Percentiles rank a stretch among this genome's conserved stretches.
Evolutionary conservation across 2,329 filamentous ascomycete species (phyloP).

Genomic region (Colletotrichum chlorophyti): DNA sequence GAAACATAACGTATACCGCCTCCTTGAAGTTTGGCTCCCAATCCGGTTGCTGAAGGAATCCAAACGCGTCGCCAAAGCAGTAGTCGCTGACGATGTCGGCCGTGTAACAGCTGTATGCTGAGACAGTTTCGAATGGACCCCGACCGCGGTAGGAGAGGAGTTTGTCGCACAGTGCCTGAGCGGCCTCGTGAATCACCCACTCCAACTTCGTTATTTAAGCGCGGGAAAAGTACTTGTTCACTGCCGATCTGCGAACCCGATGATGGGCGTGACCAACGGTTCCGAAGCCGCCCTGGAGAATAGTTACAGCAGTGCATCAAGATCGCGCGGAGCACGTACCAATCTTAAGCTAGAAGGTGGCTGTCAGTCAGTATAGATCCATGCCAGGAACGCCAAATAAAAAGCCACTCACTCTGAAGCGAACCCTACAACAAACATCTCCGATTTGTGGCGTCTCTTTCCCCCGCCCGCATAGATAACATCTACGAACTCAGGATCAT

Average conservation of each 20-base stretch:
- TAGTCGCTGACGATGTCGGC: conserved; percentile 39
- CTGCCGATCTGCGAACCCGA: conserved; percentile 31
- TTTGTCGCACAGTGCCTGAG: conserved; percentile 28
- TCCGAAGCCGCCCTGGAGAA: conserved; percentile 21
- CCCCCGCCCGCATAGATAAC: conserved; percentile 31
- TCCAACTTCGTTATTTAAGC: conserved; percentile 31
- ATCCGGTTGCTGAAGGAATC: conserved; percentile 16
- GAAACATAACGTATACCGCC: conserved; percentile 25
- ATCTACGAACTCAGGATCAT: conserved; percentile 35
- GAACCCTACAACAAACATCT: conserved; percentile 22
- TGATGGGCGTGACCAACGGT: conserved; percentile 33
- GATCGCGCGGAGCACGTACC: neutral
- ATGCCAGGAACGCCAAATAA: no score
- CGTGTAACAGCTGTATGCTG: conserved; percentile 30
- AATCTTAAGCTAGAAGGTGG: neutral
- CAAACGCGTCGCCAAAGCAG: conserved; percentile 32
- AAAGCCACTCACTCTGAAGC: conserved; percentile 13
- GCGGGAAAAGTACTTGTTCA: conserved; percentile 34
- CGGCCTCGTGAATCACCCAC: conserved; percentile 24
- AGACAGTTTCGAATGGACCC: conserved; percentile 15
- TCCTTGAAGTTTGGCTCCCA: conserved; percentile 25
- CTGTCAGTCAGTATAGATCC: neutral
- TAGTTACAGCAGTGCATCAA: no score
- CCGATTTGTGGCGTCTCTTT: conserved; percentile 28
- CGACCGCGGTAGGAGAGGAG: conserved; percentile 17